Evolutionary conservation across 768 basidiomycete genomes (phyloP), one percentile per base, ranked within the genome.

Genomic region (Lentinula lateritia): DNA sequence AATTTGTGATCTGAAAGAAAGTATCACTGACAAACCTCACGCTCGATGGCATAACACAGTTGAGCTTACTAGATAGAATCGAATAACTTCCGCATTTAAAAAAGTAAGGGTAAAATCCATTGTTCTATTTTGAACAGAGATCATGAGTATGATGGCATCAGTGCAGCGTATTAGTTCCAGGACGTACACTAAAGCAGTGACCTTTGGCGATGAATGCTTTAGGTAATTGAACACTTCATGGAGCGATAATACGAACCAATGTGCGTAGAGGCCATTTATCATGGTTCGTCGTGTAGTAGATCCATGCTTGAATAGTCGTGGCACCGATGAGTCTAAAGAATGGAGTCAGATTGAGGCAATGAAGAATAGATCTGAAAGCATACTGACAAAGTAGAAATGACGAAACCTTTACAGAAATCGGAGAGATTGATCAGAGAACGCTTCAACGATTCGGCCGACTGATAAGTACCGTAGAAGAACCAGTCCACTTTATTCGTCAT

Each of bases 241-340:
- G 3, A 35, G 12, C 28, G 28, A 28, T 12, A 3, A 35, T 35
- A 53, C 52, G 52, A 8, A 58, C 57, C 8, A 58, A 20, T 32
- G 34, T 9, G 28, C 43, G 57, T 32, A 58, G n/a, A 12, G 43
- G 43, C 57, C 57, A 58, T 12, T 23, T 58, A 32, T 58, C 57
- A 7, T 32, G 38, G 13, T 58, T 58, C 4, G 57, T 58, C 15
- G 39, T 23, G 18, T 28, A 28, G 28, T 58, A 58, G 7, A 48
- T 58, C 57, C 57, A 58, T 18, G 57, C 57, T 16, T 58, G 57
- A 2, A 58, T 35, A 16, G 35, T 48, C 7, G 57, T 58, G 9
- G 42, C 45, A 15, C 57, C 57, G 48, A 58, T 13, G 9, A 58
- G 43, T 46, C 57, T 58, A 12, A 20, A 35, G 16, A 23, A 23